Percentiles rank a stretch among this genome's conserved stretches.
These are phyloP conservation scores for Salix dunnii DNA, from an alignment of 345 rosid species.

Conservation along the genomic window DNA sequence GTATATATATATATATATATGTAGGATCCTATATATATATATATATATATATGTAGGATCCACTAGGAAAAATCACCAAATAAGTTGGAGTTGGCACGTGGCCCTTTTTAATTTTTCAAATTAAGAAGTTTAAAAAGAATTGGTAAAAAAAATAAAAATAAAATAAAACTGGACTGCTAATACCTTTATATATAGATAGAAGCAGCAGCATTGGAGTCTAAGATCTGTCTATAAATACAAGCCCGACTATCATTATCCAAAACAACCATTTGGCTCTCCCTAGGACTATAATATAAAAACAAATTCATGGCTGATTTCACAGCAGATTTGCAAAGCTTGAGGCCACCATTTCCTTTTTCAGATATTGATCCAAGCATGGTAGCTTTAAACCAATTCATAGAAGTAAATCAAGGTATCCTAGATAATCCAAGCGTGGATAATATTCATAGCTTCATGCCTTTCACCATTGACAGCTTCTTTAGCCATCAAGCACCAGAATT, in stretches of 20 bases:
- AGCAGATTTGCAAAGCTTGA: conserved; percentile 29
- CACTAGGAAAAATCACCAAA: conserved; percentile 20
- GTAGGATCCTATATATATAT: conserved; percentile 17
- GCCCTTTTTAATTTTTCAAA: neutral
- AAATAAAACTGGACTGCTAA: neutral
- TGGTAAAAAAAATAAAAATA: too few species aligned
- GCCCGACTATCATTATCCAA: conserved; percentile 11
- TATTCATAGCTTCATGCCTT: conserved; percentile 35
- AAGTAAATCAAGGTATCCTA: conserved; percentile 24
- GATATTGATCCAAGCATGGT: conserved; percentile 34
- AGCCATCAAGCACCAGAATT: conserved; percentile 31
- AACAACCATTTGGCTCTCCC: conserved; percentile 12
- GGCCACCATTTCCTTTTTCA: conserved; percentile 27
- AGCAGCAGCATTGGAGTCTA: neutral
- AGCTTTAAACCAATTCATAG: conserved; percentile 34
- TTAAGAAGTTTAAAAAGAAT: neutral
- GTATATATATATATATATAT: too few species aligned
- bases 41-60: conserved; percentile 13
- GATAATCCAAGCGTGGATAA: conserved; percentile 25
- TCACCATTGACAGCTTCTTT: conserved; percentile 37
- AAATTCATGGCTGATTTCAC: conserved; percentile 41
- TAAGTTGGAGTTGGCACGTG: conserved; percentile 33
- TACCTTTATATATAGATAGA: too few species aligned
- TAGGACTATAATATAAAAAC: neutral
- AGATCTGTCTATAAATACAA: conserved; percentile 28